These are phyloP conservation scores for Sporormia fimetaria DNA, from an alignment of 495 filamentous ascomycete species.

Conservation along the genomic window DNA sequence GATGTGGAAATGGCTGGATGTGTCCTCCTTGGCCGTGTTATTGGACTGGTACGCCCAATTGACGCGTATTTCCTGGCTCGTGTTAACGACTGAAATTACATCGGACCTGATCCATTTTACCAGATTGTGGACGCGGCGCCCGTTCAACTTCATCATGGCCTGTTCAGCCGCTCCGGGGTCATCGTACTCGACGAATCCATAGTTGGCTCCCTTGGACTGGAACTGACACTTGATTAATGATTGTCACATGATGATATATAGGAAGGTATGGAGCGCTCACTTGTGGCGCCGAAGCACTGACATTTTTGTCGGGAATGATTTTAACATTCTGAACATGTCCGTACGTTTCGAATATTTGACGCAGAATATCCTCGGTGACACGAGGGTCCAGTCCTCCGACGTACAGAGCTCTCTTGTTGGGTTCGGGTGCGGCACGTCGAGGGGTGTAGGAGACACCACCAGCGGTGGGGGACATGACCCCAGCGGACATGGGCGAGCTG, in stretches of 20 bases:
- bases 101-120: constrained; percentile 40
- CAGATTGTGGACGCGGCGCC: constrained; percentile 85
- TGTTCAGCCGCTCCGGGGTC: constrained; percentile 92
- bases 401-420: constrained; percentile 96
- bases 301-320: constrained; percentile 98
- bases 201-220: constrained; percentile 95
- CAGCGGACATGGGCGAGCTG: constrained; percentile 37
- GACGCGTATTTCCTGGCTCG: constrained; percentile 82
- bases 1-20: constrained; percentile 97
- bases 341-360: constrained; percentile 97
- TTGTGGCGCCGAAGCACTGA: constrained; percentile 48
- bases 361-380: constrained; percentile 91
- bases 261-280: no score
- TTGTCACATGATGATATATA: not conserved
- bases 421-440: constrained; percentile 89
- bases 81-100: no score
- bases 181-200: constrained; percentile 98
- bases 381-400: constrained; percentile 91
- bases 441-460: constrained; percentile 16
- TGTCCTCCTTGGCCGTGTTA: constrained; percentile 89
- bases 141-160: constrained; percentile 94
- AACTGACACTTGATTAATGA: constrained; percentile 31
- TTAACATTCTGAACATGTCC: constrained; percentile 98
- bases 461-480: constrained; percentile 59
- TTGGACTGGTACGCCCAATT: constrained; percentile 99